A percentile compares a stretch with the other conserved stretches of the same genome.
phyloP scores from a whole-genome alignment of 495 filamentous ascomycete species.

The Neurospora sp. region DNA sequence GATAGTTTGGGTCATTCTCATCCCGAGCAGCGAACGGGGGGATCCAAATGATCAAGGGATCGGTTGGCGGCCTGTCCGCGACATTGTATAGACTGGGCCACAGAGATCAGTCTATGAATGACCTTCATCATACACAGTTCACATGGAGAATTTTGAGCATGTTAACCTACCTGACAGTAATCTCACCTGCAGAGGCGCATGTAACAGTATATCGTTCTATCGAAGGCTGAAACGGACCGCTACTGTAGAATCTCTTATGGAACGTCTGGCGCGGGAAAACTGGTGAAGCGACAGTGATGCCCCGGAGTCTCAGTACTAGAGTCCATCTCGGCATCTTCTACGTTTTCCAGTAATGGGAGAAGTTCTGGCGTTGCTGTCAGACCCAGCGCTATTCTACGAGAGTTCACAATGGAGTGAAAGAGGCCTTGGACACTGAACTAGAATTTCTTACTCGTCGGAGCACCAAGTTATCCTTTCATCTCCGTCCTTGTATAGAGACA shows the following conservation, averaged over 20 bases:
- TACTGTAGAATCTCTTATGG: neutral
- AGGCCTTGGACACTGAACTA: neutral
- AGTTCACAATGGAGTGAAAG: neutral
- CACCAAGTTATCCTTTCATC: neutral
- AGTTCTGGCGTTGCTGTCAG: neutral
- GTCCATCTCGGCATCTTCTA: conserved; percentile 9
- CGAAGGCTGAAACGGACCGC: neutral
- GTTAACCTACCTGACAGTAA: conserved; percentile 15
- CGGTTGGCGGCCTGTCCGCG: conserved; percentile 11
- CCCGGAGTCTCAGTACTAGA: neutral
- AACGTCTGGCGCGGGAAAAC: neutral
- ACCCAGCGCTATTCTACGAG: neutral
- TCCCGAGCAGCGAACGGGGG: conserved; percentile 19
- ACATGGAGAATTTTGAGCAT: neutral
- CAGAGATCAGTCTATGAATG: neutral
- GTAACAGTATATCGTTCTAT: conserved; percentile 9
- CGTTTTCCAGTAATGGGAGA: neutral
- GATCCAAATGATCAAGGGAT: conserved; percentile 26
- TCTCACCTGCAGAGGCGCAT: conserved; percentile 14
- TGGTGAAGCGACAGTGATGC: conserved; percentile 1
- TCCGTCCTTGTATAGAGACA: neutral
- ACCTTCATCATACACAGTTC: neutral
- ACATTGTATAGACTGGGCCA: conserved; percentile 24
- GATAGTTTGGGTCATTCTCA: conserved; percentile 1
- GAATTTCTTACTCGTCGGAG: neutral